A percentile compares a stretch with the other conserved stretches of the same genome.
These are phyloP conservation scores for Apophysomyces trapeziformis DNA, from an alignment of 371 early-diverging fungal genomes.

Conservation along the genomic window DNA sequence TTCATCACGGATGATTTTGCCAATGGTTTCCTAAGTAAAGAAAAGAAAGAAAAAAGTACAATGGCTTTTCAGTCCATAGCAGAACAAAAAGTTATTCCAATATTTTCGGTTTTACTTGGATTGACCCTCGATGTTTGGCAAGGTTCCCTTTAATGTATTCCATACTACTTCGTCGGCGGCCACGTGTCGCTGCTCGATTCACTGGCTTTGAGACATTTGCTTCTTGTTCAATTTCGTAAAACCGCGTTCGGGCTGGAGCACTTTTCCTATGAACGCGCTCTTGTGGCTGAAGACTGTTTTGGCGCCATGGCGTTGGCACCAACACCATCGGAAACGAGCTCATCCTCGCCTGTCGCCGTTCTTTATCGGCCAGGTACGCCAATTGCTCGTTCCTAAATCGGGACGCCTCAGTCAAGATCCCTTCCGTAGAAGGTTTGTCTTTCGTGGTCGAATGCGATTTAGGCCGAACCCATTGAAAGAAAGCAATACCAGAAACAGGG, in stretches of 20 bases:
- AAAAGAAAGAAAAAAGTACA: not conserved
- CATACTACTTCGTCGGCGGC: not conserved
- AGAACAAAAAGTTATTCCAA: too few species aligned
- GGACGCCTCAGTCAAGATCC: not conserved
- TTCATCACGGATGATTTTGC: conserved; percentile 3
- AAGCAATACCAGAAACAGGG: not conserved
- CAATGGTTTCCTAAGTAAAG: not conserved
- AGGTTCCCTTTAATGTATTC: not conserved
- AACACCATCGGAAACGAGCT: conserved; percentile 1
- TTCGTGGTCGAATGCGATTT: not conserved
- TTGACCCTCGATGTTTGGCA: not conserved
- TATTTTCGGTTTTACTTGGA: not conserved
- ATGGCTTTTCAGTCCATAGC: not conserved
- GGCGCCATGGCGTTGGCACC: not conserved
- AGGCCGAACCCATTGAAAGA: not conserved
- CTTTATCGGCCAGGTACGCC: not conserved
- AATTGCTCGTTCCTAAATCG: not conserved
- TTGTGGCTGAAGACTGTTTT: not conserved
- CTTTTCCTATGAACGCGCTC: not conserved
- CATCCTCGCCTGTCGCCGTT: not conserved
- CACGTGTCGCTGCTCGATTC: not conserved
- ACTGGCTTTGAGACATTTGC: not conserved
- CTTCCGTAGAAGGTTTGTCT: not conserved
- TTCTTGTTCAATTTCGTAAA: not conserved
- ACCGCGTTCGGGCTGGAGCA: not conserved